phyloP scores from a whole-genome alignment of 352 stramenopile species.

The Pythium periplocum region DNA sequence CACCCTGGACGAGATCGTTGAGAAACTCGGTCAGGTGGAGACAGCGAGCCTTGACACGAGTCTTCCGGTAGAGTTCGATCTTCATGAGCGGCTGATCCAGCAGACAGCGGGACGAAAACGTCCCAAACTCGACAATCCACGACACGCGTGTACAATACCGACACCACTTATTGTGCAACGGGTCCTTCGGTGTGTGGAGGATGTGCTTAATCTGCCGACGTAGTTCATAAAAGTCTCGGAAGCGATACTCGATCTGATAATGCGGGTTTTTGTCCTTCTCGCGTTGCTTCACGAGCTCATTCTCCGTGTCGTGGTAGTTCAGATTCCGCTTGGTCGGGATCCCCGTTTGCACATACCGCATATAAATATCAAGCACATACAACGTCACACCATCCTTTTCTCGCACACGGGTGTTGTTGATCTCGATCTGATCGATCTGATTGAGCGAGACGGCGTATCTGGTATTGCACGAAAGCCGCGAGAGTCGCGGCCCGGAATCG shows the following conservation, averaged over 20 bases:
- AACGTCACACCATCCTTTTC: conserved; percentile 33
- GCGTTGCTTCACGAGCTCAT: conserved; percentile 3
- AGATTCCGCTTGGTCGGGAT: conserved; percentile 24
- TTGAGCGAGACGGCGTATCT: conserved; percentile 54
- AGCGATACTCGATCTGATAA: conserved; percentile 43
- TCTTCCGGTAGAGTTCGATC: conserved; percentile 7
- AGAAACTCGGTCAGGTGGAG: conserved; percentile 37
- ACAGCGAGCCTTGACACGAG: conserved; percentile 19
- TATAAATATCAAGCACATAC: conserved; percentile 47
- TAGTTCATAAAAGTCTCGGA: conserved; percentile 45
- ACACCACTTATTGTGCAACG: conserved; percentile 51
- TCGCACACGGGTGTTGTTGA: conserved; percentile 31
- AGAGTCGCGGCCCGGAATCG: conserved; percentile 16
- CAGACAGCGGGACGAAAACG: conserved; percentile 43
- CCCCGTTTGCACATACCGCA: conserved; percentile 36
- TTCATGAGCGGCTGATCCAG: conserved; percentile 4
- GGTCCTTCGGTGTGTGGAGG: conserved; percentile 17
- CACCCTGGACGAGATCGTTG: conserved; percentile 31
- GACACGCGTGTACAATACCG: conserved; percentile 42
- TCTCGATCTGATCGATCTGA: conserved; percentile 46
- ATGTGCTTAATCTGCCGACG: conserved; percentile 28
- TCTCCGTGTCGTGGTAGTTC: background rate
- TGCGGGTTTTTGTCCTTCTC: conserved; percentile 17
- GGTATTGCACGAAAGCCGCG: conserved; percentile 41
- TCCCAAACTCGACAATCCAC: conserved; percentile 26